phyloP scores from a whole-genome alignment of 129 eudicot genomes.

The Artemisia annua region DNA sequence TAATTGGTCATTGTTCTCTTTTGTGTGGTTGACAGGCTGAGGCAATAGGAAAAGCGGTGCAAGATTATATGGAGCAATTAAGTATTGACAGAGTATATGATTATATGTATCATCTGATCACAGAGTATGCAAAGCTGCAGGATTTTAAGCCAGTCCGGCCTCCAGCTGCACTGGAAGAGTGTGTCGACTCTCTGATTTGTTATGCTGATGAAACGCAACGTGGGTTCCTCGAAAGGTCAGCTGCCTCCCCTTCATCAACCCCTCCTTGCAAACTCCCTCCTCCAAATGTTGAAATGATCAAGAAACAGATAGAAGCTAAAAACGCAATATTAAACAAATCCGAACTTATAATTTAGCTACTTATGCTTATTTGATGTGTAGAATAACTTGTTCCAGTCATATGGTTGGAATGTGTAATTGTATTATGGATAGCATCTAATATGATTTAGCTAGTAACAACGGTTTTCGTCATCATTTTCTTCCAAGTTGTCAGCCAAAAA shows the following conservation, averaged over 20 bases:
- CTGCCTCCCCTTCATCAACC: constrained; percentile 43
- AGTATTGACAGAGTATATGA: constrained; percentile 66
- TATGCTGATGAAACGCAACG: constrained; percentile 61
- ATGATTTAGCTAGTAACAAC: constrained; percentile 17
- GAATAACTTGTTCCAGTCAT: constrained; percentile 15
- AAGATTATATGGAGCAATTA: constrained; percentile 59
- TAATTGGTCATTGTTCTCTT: not conserved
- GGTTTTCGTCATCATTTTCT: not conserved
- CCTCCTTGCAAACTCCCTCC: constrained; percentile 64
- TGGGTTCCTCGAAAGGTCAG: constrained; percentile 48
- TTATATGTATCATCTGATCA: constrained; percentile 69
- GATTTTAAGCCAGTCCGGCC: constrained; percentile 61
- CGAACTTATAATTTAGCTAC: constrained; percentile 15
- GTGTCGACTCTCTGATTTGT: constrained; percentile 63
- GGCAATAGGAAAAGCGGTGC: constrained; percentile 63
- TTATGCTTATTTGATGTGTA: constrained; percentile 16
- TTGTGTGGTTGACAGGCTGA: constrained; percentile 50
- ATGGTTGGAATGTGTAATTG: not conserved
- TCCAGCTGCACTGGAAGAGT: constrained; percentile 50
- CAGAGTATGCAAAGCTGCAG: constrained; percentile 59
- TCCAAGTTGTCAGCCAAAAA: not conserved
- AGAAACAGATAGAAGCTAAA: constrained; percentile 34
- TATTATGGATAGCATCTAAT: constrained; percentile 1
- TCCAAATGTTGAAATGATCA: constrained; percentile 27
- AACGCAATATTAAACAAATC: constrained; percentile 28